Evolutionary conservation across 148 eudicot genomes (phyloP).

Genomic region (Limonium bicolor): DNA sequence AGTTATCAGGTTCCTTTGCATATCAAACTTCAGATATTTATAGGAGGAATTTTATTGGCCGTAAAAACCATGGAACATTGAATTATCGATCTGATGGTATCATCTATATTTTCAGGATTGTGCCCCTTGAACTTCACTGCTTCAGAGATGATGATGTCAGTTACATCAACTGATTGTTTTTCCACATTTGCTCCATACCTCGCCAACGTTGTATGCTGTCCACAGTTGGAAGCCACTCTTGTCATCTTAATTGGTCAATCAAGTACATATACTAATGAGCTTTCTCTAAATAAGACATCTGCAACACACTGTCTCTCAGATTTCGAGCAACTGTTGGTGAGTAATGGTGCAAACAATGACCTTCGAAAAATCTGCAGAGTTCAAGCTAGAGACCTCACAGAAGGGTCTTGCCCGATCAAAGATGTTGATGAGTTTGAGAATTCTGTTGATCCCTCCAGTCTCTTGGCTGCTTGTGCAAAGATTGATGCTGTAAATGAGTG

Average conservation of each 20-base stretch:
- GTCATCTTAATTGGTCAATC: slow-evolving; percentile 73
- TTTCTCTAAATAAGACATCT: slow-evolving; percentile 54
- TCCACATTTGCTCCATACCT: slow-evolving; percentile 50
- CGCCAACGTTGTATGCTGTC: slow-evolving; percentile 92
- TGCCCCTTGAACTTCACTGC: slow-evolving; percentile 63
- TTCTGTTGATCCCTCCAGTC: slow-evolving; percentile 40
- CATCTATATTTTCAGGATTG: slow-evolving; percentile 33
- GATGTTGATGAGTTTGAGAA: slow-evolving; percentile 65
- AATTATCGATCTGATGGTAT: neutral
- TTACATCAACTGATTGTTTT: slow-evolving; percentile 69
- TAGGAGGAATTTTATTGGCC: neutral
- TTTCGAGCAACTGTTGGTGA: slow-evolving; percentile 52
- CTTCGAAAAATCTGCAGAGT: slow-evolving; percentile 60
- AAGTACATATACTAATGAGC: slow-evolving; percentile 42
- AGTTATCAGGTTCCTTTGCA: slow-evolving; percentile 54
- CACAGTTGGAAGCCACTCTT: slow-evolving; percentile 78
- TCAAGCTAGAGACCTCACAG: slow-evolving; percentile 62
- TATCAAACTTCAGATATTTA: neutral
- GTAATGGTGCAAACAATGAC: slow-evolving; percentile 59
- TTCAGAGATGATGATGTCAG: slow-evolving; percentile 44
- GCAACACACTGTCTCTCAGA: slow-evolving; percentile 75
- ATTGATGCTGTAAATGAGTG: slow-evolving; percentile 83
- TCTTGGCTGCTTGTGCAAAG: slow-evolving; percentile 59
- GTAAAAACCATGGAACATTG: neutral
- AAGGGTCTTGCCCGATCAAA: slow-evolving; percentile 73